Percentiles rank a stretch among this genome's conserved stretches.
phyloP scores from a whole-genome alignment of 306 rosid genomes.

The Calophaca sinica region DNA sequence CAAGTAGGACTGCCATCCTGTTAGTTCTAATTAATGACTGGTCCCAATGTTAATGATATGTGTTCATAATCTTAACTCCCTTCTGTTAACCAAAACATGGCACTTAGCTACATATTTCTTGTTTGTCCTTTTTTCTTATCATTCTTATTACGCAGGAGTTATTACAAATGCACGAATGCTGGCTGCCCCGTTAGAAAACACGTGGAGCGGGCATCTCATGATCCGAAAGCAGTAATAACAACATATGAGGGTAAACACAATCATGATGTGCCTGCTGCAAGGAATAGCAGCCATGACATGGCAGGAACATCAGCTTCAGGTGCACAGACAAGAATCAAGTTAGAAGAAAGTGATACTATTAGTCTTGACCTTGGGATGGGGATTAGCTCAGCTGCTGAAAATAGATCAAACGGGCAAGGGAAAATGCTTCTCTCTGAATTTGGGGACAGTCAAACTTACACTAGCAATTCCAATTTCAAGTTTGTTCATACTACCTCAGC shows the following conservation, averaged over 20 bases:
- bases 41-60: too few species aligned
- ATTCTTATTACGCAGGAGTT: constrained; percentile 73
- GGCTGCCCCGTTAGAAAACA: constrained; percentile 98
- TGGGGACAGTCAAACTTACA: constrained; percentile 55
- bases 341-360: constrained; percentile 74
- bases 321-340: constrained; percentile 61
- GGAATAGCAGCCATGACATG: constrained; percentile 80
- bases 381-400: constrained; percentile 64
- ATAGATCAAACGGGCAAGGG: constrained; percentile 61
- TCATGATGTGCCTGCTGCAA: constrained; percentile 94
- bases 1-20: too few species aligned
- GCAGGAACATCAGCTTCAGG: constrained; percentile 53
- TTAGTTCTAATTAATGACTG: too few species aligned
- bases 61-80: neutral
- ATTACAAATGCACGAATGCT: constrained; percentile 93
- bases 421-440: constrained; percentile 58
- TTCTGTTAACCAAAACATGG: neutral
- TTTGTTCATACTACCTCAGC: constrained; percentile 60
- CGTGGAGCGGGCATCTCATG: constrained; percentile 97
- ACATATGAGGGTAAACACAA: constrained; percentile 97
- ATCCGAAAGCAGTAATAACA: constrained; percentile 97
- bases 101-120: constrained; percentile 13
- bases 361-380: constrained; percentile 99
- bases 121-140: constrained; percentile 43
- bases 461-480: constrained; percentile 63